phyloP scores from a whole-genome alignment of 352 stramenopile genomes.

The Globisporangium carolinianum region DNA sequence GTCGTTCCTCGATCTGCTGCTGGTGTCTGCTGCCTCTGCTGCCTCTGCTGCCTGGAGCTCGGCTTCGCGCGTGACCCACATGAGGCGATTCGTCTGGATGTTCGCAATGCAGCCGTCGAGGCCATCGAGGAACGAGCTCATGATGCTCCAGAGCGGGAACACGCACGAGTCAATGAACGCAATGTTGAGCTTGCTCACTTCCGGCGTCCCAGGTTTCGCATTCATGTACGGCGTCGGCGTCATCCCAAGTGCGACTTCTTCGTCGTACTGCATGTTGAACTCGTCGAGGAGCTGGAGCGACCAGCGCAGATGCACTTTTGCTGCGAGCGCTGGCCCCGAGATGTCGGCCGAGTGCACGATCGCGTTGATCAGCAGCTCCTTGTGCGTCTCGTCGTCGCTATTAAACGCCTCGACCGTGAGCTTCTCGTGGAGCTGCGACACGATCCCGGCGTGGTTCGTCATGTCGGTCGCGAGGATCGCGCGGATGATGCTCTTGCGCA shows the following conservation, averaged over 20 bases:
- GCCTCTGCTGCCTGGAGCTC: constrained; percentile 16
- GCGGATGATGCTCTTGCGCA: constrained; percentile 70
- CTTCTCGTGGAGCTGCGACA: constrained; percentile 59
- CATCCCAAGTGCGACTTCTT: constrained; percentile 63
- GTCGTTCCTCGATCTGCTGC: neutral
- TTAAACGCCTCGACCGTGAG: constrained; percentile 49
- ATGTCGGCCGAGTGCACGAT: constrained; percentile 81
- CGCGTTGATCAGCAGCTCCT: constrained; percentile 61
- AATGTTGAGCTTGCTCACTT: constrained; percentile 71
- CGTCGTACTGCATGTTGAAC: constrained; percentile 78
- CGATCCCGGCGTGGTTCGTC: constrained; percentile 65
- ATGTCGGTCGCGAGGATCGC: constrained; percentile 84
- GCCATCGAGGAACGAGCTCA: constrained; percentile 53
- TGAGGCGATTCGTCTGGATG: constrained; percentile 55
- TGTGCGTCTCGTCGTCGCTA: constrained; percentile 42
- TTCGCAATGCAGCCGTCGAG: constrained; percentile 55
- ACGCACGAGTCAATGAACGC: constrained; percentile 81
- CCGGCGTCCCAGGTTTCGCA: constrained; percentile 40
- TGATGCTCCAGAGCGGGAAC: constrained; percentile 75
- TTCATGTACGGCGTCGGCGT: constrained; percentile 76
- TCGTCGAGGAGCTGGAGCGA: constrained; percentile 56
- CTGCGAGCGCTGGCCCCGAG: constrained; percentile 53
- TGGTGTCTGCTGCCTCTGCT: neutral
- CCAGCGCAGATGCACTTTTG: constrained; percentile 59
- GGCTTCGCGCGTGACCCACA: constrained; percentile 32